Evolutionary conservation across 1,139 yeast genomes (phyloP).

Genomic region (Nakaseomyces sp.): DNA sequence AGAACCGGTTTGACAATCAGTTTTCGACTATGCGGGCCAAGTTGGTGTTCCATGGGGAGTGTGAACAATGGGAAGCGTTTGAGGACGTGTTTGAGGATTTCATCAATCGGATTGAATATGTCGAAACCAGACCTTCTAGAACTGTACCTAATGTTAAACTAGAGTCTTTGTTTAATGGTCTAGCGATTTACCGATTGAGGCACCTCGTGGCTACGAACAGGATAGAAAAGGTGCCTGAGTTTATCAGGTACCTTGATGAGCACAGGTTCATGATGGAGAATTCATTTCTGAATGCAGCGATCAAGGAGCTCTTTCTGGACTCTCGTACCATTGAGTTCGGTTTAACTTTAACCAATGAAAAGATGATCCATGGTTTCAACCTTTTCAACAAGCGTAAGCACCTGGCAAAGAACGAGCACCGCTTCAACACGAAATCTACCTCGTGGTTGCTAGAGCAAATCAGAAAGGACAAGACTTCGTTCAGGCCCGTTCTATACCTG

Average conservation of each 20-base stretch:
- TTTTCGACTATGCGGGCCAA: slow-evolving; percentile 30
- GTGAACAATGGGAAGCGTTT: slow-evolving; percentile 32
- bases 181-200: slow-evolving; percentile 27
- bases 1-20: slow-evolving; percentile 17
- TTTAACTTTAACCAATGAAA: slow-evolving; percentile 33
- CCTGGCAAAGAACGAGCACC: slow-evolving; percentile 8
- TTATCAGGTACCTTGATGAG: slow-evolving; percentile 28
- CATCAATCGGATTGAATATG: slow-evolving; percentile 27
- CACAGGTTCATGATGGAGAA: slow-evolving; percentile 35
- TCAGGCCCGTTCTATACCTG: slow-evolving; percentile 21
- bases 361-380: slow-evolving; percentile 36
- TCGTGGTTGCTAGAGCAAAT: slow-evolving; percentile 19
- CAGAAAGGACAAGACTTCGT: slow-evolving; percentile 19
- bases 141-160: slow-evolving; percentile 22
- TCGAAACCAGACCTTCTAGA: slow-evolving; percentile 26
- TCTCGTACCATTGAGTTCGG: slow-evolving; percentile 28
- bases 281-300: slow-evolving; percentile 34
- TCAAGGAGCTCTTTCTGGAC: slow-evolving; percentile 13
- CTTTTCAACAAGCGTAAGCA: slow-evolving; percentile 24
- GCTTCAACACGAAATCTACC: slow-evolving; percentile 6
- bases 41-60: slow-evolving; percentile 27
- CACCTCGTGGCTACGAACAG: slow-evolving; percentile 24
- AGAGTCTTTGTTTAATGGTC: slow-evolving; percentile 23
- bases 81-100: slow-evolving; percentile 25
- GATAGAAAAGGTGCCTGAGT: slow-evolving; percentile 23